phyloP scores from a whole-genome alignment of 2,329 filamentous ascomycete genomes.

The Dendrostoma leiphaemia region DNA sequence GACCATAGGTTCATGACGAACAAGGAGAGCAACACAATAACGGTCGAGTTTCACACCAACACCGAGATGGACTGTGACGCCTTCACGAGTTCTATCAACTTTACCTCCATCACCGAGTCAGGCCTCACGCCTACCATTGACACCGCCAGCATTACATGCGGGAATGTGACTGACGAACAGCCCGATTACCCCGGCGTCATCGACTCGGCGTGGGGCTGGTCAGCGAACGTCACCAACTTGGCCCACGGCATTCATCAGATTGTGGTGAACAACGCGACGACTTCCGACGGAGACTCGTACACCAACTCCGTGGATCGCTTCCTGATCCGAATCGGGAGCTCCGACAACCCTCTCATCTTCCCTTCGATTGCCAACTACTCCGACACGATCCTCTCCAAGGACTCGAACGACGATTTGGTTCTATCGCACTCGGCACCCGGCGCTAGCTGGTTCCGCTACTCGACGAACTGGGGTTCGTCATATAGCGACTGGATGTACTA shows the following conservation, averaged over 20 bases:
- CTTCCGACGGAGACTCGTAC: slow-evolving; percentile 32
- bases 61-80: slow-evolving; percentile 53
- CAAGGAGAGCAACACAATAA: slow-evolving; percentile 31
- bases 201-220: slow-evolving; percentile 50
- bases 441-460: slow-evolving; percentile 60
- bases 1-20: slow-evolving; percentile 55
- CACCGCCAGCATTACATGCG: slow-evolving; percentile 7
- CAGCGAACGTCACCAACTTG: slow-evolving; percentile 31
- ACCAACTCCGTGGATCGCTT: slow-evolving; percentile 57
- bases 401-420: slow-evolving; percentile 35
- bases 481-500: slow-evolving; percentile 60
- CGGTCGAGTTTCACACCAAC: slow-evolving; percentile 55
- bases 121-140: slow-evolving; percentile 10
- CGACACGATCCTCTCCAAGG: slow-evolving; percentile 42
- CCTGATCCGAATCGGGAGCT: slow-evolving; percentile 52
- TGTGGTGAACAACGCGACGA: slow-evolving; percentile 52
- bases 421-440: slow-evolving; percentile 58
- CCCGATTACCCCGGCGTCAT: slow-evolving; percentile 46
- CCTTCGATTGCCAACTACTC: slow-evolving; percentile 51
- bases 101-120: slow-evolving; percentile 50
- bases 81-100: slow-evolving; percentile 44
- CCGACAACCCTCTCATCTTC: slow-evolving; percentile 58
- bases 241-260: slow-evolving; percentile 59
- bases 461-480: slow-evolving; percentile 57
- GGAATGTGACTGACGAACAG: slow-evolving; percentile 17